These are phyloP conservation scores for Spinacia oleracea DNA, from an alignment of 179 eudicot genomes.

Conservation along the genomic window DNA sequence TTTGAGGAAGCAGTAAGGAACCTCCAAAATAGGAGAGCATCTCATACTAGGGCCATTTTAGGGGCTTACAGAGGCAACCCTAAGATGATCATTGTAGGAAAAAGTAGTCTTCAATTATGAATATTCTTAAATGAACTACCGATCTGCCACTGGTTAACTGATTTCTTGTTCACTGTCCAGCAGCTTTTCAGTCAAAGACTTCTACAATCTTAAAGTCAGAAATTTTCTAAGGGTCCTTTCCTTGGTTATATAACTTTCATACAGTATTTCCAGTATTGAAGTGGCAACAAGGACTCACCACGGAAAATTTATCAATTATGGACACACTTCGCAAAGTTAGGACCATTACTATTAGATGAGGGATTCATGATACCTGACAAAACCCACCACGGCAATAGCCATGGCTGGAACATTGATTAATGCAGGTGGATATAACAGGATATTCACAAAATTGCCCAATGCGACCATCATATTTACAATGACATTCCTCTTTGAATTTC, in stretches of 20 bases:
- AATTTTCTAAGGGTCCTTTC: neutral
- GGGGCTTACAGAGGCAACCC: neutral
- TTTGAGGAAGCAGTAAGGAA: neutral
- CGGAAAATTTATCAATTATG: neutral
- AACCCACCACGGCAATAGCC: constrained; percentile 89
- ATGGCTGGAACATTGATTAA: constrained; percentile 86
- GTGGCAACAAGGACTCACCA: constrained; percentile 1
- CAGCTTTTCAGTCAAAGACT: neutral
- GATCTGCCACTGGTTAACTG: neutral
- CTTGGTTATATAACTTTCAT: neutral
- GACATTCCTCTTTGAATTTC: constrained; percentile 69
- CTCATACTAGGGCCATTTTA: neutral
- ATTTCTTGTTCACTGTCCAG: neutral
- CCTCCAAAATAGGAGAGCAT: neutral
- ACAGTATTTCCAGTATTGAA: neutral
- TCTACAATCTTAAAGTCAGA: neutral
- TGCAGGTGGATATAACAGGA: constrained; percentile 63
- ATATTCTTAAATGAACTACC: neutral
- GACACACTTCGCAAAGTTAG: neutral
- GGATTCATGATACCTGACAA: constrained; percentile 62
- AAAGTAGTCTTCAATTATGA: neutral
- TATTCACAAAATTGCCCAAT: constrained; percentile 70
- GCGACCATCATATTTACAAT: constrained; percentile 87
- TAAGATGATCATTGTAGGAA: neutral
- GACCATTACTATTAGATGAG: neutral